Conservation (phyloP, 352 stramenopile genomes). For the Pythium biforme region DNA sequence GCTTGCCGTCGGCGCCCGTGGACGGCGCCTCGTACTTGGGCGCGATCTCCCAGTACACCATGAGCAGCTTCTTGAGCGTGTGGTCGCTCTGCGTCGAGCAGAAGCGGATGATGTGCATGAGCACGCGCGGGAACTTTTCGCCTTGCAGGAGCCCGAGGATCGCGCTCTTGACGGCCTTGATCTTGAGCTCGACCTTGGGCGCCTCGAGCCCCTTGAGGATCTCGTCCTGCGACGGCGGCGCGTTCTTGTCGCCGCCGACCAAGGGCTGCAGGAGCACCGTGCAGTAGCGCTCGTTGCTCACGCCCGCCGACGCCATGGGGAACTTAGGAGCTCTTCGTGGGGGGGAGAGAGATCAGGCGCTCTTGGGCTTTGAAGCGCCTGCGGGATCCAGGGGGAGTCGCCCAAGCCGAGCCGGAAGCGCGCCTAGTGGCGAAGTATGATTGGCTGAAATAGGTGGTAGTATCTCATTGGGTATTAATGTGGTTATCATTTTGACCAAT, state of each 20-base stretch:
- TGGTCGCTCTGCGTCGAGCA: slow-evolving; percentile 99
- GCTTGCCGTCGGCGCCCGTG: slow-evolving; percentile 29
- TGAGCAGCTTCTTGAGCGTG: slow-evolving; percentile 99
- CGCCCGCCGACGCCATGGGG: slow-evolving; percentile 37
- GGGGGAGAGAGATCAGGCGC: background rate
- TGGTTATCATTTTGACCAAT: slow-evolving; percentile 3
- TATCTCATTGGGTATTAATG: background rate
- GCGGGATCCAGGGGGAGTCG: background rate
- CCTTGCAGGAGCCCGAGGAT: slow-evolving; percentile 98
- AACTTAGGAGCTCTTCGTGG: background rate
- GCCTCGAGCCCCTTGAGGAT: slow-evolving; percentile 98
- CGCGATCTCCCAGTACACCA: slow-evolving; percentile 99
- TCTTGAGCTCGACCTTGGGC: slow-evolving; percentile 95
- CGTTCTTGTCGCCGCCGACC: slow-evolving; percentile 48
- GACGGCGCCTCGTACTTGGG: slow-evolving; percentile 93
- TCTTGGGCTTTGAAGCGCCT: background rate
- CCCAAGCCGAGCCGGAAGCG: background rate
- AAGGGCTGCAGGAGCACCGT: slow-evolving; percentile 75
- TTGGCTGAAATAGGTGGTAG: slow-evolving; percentile 5
- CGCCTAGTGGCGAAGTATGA: slow-evolving; percentile 14
- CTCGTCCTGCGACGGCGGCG: slow-evolving; percentile 90
- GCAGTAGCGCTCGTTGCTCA: slow-evolving; percentile 88
- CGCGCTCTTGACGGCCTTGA: slow-evolving; percentile 97
- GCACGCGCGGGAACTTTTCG: slow-evolving; percentile 97
- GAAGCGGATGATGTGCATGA: slow-evolving; percentile 99